Evolutionary conservation across 176 grass and related monocot species (phyloP).

Genomic region (Aechmea fasciata): DNA sequence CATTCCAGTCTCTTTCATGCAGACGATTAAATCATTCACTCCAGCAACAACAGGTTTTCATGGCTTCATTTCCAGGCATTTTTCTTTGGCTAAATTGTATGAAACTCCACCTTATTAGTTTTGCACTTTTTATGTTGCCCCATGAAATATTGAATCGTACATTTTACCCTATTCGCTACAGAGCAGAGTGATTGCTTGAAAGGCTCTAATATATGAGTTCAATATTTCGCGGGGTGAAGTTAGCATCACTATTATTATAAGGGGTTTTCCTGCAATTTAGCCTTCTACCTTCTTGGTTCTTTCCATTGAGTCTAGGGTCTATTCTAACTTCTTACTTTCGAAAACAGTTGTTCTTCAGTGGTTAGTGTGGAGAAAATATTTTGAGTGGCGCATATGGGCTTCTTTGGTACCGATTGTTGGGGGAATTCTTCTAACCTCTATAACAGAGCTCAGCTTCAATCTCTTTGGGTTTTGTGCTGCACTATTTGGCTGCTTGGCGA

Average conservation of each 20-base stretch:
- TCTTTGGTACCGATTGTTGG: slow-evolving; percentile 92
- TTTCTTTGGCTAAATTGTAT: too few relatives aligned
- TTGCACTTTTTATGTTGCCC: too few relatives aligned
- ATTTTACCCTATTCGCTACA: too few relatives aligned
- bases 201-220: too few relatives aligned
- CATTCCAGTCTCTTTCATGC: slow-evolving; percentile 99
- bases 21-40: slow-evolving; percentile 98
- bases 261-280: too few relatives aligned
- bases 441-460: slow-evolving; percentile 98
- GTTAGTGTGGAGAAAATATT: slow-evolving; percentile 85
- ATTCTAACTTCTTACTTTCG: slow-evolving; percentile 19
- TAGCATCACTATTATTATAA: too few relatives aligned
- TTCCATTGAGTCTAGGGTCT: not conserved
- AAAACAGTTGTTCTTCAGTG: slow-evolving; percentile 86
- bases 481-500: slow-evolving; percentile 78
- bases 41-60: slow-evolving; percentile 86
- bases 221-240: too few relatives aligned
- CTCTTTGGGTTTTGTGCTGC: slow-evolving; percentile 87
- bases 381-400: slow-evolving; percentile 91
- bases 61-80: not conserved
- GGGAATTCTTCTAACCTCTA: slow-evolving; percentile 79
- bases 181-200: too few relatives aligned
- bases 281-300: not conserved
- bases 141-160: too few relatives aligned
- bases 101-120: too few relatives aligned